These are phyloP conservation scores for Eimeria mitis DNA, from an alignment of 169 alveolate species.

Conservation along the genomic window DNA sequence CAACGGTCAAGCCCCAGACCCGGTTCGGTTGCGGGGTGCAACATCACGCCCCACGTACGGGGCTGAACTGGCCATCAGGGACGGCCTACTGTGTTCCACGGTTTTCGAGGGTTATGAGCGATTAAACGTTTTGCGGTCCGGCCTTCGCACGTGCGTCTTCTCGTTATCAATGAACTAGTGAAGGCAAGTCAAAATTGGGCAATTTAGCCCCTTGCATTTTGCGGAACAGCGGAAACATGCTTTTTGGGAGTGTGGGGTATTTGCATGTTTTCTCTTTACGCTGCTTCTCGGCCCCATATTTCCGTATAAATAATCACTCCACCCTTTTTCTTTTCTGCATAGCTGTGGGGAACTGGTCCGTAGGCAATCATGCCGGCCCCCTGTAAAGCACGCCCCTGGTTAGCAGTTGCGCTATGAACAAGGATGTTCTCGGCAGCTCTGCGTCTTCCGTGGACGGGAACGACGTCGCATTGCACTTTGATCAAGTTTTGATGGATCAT, in stretches of 20 bases:
- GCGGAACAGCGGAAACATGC: background rate
- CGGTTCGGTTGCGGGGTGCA: conserved; percentile 72
- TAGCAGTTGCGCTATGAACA: background rate
- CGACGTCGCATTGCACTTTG: no score
- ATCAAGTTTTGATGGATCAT: background rate
- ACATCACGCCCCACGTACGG: conserved; percentile 60
- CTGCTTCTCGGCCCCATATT: background rate
- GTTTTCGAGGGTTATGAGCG: background rate
- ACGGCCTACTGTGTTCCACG: background rate
- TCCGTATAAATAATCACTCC: no score
- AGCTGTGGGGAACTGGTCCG: background rate
- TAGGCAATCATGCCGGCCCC: background rate
- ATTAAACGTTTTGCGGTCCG: conserved; percentile 32
- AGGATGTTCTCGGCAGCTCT: background rate
- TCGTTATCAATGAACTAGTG: conserved; percentile 69
- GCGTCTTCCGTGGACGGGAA: background rate
- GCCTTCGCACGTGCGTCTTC: conserved; percentile 71
- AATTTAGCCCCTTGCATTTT: background rate
- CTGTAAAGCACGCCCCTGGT: background rate
- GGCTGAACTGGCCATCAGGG: conserved; percentile 46
- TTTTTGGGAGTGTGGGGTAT: conserved; percentile 52
- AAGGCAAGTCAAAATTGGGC: conserved; percentile 30
- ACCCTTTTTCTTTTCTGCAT: background rate
- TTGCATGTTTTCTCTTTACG: conserved; percentile 19
- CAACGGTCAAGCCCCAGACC: conserved; percentile 47